Base-by-base conservation (phyloP, 2,329 filamentous ascomycete genomes). In the Diaporthe nobilis region DNA sequence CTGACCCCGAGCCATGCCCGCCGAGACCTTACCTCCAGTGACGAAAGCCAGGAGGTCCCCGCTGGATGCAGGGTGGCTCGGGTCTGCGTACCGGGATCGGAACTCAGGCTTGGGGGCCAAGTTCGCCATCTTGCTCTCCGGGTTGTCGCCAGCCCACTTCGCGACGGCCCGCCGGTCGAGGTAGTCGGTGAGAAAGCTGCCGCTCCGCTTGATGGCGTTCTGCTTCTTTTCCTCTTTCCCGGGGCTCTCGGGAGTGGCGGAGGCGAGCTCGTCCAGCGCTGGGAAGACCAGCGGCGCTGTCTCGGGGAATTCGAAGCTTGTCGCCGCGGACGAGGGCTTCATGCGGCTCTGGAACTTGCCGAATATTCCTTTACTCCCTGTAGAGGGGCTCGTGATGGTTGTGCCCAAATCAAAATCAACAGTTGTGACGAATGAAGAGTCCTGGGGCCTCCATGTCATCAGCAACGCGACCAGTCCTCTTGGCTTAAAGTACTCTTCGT, bases 401-500 rank as follows among this genome's bases (percentile, higher is more conserved):
- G 82, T 79, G 3, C 51, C 67, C 55, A 77, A 55, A n/a, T 85
- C 84, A 20, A 87, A 77, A 70, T 85, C 79, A 42, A 83, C 78
- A 15, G 75, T 47, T 4, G 79, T 78, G 10, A 81, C 75, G 2
- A 80, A 76, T 5, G 81, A 79, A 22, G 82, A 79, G 25, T 79
- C 75, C 0, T 86, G 84, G 0, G 87, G 86, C 71, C 87, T 87
- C 83, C 85, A 91, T 1, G 88, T 88, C 82, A 92, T 86, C 51
- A 93, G 84, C 28, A 84, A 55, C 4, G 80, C 81, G 17, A 87
- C 89, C 0, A 92, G 84, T 0, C 90, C 90, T 2, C 86, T 86
- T 0, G 91, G 90, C 63, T 85, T 86, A 80, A 92, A 93, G 75
- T 91, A 87, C 4, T 88, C 84, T 12, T 87, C 84, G 78, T 92